phyloP scores from a whole-genome alignment of 257 asterid species.

The Primulina eburnea region DNA sequence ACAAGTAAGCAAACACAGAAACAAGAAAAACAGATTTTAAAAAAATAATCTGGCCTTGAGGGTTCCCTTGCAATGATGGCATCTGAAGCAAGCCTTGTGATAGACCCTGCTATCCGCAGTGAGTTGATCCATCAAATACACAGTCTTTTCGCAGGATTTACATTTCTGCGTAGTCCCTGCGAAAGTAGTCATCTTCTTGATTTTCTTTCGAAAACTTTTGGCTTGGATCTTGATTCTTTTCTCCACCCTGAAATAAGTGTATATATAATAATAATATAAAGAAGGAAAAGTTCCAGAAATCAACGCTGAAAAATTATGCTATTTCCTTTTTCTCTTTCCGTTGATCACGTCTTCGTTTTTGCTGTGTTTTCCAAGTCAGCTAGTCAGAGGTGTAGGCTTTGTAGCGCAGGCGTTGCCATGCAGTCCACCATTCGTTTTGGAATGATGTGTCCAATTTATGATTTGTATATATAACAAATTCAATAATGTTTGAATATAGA shows the following conservation, averaged over 20 bases:
- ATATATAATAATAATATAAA: background rate
- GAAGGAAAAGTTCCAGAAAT: slow-evolving; percentile 19
- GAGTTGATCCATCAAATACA: slow-evolving; percentile 69
- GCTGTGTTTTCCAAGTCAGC: slow-evolving; percentile 36
- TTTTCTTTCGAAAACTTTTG: background rate
- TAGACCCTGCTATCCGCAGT: slow-evolving; percentile 57
- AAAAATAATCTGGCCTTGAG: slow-evolving; percentile 45
- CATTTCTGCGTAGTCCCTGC: slow-evolving; percentile 74
- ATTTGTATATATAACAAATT: too few relatives aligned
- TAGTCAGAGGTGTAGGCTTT: slow-evolving; percentile 14
- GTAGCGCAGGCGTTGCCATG: slow-evolving; percentile 21
- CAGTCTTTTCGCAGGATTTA: slow-evolving; percentile 69
- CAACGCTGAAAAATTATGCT: background rate
- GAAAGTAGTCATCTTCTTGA: slow-evolving; percentile 44
- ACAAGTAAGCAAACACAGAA: too few relatives aligned
- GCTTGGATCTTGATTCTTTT: slow-evolving; percentile 30
- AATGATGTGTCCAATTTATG: background rate
- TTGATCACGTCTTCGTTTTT: slow-evolving; percentile 17
- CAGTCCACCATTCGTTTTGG: background rate
- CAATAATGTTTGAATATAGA: background rate
- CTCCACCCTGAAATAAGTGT: background rate
- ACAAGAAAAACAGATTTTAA: background rate
- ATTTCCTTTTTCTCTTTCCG: slow-evolving; percentile 16
- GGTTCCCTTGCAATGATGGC: slow-evolving; percentile 75
- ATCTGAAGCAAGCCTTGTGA: slow-evolving; percentile 75